Base-by-base conservation (phyloP, 352 stramenopile species). In the Phytophthora ramorum region DNA sequence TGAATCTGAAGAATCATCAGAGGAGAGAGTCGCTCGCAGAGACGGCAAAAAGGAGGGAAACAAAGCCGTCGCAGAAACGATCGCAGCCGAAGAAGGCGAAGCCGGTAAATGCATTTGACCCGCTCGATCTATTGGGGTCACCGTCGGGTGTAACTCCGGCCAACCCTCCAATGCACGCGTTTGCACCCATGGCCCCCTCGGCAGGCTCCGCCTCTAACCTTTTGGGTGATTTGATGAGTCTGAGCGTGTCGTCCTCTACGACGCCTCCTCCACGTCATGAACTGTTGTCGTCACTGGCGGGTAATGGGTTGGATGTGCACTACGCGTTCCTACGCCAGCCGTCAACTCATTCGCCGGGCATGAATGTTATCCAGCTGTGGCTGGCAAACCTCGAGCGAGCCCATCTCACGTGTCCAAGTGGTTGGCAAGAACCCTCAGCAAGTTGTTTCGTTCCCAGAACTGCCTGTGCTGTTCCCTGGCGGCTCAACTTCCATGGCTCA, bases 391-490 rank as follows among this genome's bases (percentile, higher is more conserved):
- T 87, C 79, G 4, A 74, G 66, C n/a, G 75, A 83, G 4, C 75
- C 83, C 1, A 81, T 95, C 49, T 83, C 83, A 3, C 59, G 68
- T 13, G 68, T 87, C 28, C 71, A 87, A 67, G 62, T 85, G 4
- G 45, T 79, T 30, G 68, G 65, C 2, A 83, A 73, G 50, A 75
- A 69, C 16, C 47, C 66, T 30, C 59, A 81, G 44, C 70, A 85
- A 30, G 78, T 97, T 22, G 70, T 95, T 38, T 76, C 87, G 16
- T 97, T 94, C 64, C 76, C 85, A 3, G 85, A 97, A 61, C 80
- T 97, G 17, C 81, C 90, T 9, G 80, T 96, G 9, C 60, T 97
- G 22, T 92, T 94, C 50, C 85, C 90, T 41, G 89, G 89, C 9
- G 89, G 76, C 10, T 84, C 78, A 7, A 77, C 80, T 14, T 87